Base-by-base conservation (phyloP, 1,284 basidiomycete genomes). In the Tilletiopsis washingtonensis region DNA sequence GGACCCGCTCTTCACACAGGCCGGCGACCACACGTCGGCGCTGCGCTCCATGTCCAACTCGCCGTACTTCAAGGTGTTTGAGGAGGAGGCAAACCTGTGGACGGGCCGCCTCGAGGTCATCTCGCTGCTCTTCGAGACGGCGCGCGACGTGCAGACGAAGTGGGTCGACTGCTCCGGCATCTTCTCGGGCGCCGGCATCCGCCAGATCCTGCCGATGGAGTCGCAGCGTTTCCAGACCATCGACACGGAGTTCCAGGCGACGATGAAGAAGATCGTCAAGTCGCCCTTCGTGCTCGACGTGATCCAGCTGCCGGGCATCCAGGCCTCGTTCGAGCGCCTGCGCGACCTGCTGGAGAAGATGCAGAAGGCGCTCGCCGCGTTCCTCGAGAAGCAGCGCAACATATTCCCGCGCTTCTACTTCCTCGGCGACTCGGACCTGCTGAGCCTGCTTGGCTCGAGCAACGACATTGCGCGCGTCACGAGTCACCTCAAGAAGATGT, bases 401-500 rank as follows among this genome's bases (percentile, higher is more conserved):
- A 65, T 61, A 52, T 99, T 98, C 82, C 96, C 94, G 57, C 87
- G 96, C 15, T 99, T 98, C 79, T 99, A 98, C 78, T 99, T 99
- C 74, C 91, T 99, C 49, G 94, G 94, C 68, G 94, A 99, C 76
- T 96, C 98, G 73, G 94, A 99, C 73, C 76, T 99, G 58, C 81
- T 99, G 56, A 94, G 98, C 75, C 98, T 99, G 68, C 96, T 99
- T 57, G 94, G 94, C 59, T 98, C 98, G 77, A 93, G 89, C 79
- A 98, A 97, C 76, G 94, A 99, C 69, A 93, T 97, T 58, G 77
- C 89, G 42, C 85, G 93, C 25, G 88, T 97, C 74, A 88, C 94
- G 85, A 97, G 97, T 70, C 94, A 98, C 75, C 80, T 99, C 57
- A 96, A 96, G 78, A 98, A 98, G 81, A 98, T 99, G 94, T 99